phyloP scores from a whole-genome alignment of 257 asterid species.

The Nicotiana knightiana region DNA sequence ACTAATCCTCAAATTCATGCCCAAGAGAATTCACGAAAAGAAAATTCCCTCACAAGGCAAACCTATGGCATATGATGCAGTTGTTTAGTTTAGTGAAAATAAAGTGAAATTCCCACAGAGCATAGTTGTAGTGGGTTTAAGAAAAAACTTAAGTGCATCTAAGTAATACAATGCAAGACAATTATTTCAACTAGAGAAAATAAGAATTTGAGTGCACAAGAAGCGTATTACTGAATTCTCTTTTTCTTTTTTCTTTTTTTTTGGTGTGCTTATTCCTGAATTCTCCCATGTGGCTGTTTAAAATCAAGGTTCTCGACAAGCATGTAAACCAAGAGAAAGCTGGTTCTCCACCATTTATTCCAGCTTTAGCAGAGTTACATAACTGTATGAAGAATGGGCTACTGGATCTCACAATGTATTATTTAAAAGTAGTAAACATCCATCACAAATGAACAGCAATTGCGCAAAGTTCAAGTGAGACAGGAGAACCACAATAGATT shows the following conservation, averaged over 20 bases:
- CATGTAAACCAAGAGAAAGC: not conserved
- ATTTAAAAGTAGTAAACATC: not conserved
- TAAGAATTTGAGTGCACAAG: not conserved
- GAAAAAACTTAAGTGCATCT: not conserved
- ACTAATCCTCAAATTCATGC: not conserved
- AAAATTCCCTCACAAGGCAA: not conserved
- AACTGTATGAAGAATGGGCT: not conserved
- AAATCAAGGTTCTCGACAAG: not conserved
- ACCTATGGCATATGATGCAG: not conserved
- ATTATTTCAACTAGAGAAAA: not conserved
- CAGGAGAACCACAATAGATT: constrained; percentile 8
- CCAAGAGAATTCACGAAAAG: not conserved
- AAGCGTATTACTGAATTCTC: too few relatives aligned
- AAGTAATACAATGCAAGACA: not conserved
- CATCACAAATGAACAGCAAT: constrained; percentile 1
- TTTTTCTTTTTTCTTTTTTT: too few relatives aligned
- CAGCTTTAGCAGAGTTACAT: not conserved
- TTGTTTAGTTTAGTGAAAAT: not conserved
- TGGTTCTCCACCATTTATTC: not conserved
- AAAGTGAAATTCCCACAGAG: not conserved
- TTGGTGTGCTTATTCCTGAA: not conserved
- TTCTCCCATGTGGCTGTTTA: not conserved
- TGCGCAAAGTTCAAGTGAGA: not conserved
- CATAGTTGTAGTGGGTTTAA: not conserved
- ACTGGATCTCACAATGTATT: not conserved